Conservation (phyloP, 352 stramenopile genomes). For the Globisporangium irregulare region DNA sequence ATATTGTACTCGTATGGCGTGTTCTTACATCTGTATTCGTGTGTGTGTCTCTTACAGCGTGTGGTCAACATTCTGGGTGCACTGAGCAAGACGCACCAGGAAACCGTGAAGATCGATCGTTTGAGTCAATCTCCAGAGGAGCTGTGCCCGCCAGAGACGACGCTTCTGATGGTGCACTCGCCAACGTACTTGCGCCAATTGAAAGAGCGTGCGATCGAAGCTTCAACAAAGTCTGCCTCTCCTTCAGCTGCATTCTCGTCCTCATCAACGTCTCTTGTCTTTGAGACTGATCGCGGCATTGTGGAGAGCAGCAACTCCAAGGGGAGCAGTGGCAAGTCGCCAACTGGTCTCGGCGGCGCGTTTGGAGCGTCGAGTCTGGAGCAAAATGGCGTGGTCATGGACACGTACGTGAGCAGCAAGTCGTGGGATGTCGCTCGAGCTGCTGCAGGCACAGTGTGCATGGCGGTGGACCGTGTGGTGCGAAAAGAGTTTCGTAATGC, state of each 20-base stretch:
- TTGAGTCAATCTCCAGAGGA: slow-evolving; percentile 67
- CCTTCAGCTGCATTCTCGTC: slow-evolving; percentile 25
- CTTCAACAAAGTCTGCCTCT: slow-evolving; percentile 34
- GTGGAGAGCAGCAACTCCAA: slow-evolving; percentile 36
- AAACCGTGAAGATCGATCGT: slow-evolving; percentile 65
- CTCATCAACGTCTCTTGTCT: slow-evolving; percentile 54
- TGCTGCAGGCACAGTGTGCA: slow-evolving; percentile 74
- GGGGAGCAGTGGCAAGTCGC: slow-evolving; percentile 32
- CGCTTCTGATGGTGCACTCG: slow-evolving; percentile 77
- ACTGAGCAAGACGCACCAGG: slow-evolving; percentile 61
- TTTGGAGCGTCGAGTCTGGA: slow-evolving; percentile 69
- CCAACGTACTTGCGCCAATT: slow-evolving; percentile 77
- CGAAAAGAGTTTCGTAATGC: slow-evolving; percentile 78
- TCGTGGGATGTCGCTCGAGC: slow-evolving; percentile 82
- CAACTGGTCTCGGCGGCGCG: slow-evolving; percentile 51
- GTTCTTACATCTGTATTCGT: not conserved
- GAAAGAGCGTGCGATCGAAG: slow-evolving; percentile 62
- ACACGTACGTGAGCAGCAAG: slow-evolving; percentile 85
- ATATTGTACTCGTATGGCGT: not conserved
- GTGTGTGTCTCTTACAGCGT: slow-evolving; percentile 29
- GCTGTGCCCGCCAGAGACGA: slow-evolving; percentile 70
- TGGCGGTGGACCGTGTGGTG: slow-evolving; percentile 79
- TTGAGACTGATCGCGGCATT: slow-evolving; percentile 75
- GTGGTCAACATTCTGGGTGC: slow-evolving; percentile 67
- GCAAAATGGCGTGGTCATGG: slow-evolving; percentile 64